A percentile compares a stretch with the other conserved stretches of the same genome.
Evolutionary conservation across 2,329 filamentous ascomycete species (phyloP).

Genomic region (Fusarium kyushuense): DNA sequence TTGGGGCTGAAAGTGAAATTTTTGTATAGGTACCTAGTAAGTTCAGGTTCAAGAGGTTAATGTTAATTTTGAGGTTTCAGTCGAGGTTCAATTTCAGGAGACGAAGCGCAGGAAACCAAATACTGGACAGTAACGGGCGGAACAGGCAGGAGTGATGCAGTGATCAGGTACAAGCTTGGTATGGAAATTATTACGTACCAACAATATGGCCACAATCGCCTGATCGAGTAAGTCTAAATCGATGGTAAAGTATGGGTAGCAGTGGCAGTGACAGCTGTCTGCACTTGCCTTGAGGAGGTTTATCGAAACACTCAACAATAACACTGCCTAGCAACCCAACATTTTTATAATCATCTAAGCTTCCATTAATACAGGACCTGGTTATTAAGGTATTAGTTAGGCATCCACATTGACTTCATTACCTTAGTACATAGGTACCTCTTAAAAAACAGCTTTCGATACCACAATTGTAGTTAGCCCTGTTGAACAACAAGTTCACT

Average conservation of each 20-base stretch:
- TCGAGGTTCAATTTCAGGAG: not conserved
- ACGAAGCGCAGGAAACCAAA: not conserved
- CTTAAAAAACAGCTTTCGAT: not conserved
- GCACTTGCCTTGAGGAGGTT: not conserved
- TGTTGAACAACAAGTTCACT: no score
- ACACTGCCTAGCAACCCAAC: not conserved
- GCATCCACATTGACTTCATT: not conserved
- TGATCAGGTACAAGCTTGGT: not conserved
- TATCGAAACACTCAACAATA: not conserved
- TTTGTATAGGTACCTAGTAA: no score
- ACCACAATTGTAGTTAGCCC: not conserved
- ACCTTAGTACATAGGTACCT: no score
- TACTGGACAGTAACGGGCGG: not conserved
- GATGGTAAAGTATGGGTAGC: not conserved
- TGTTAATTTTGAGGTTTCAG: not conserved
- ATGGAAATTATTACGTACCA: not conserved
- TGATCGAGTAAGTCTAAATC: not conserved
- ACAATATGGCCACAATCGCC: not conserved
- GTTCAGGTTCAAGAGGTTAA: not conserved
- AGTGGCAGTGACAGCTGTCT: not conserved
- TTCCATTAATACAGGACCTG: not conserved
- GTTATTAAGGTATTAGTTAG: not conserved
- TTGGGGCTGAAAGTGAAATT: not conserved
- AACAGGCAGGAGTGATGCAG: not conserved
- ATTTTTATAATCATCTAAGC: not conserved